Conservation (phyloP, 169 alveolate species). For the Plasmodium ovale region DNA sequence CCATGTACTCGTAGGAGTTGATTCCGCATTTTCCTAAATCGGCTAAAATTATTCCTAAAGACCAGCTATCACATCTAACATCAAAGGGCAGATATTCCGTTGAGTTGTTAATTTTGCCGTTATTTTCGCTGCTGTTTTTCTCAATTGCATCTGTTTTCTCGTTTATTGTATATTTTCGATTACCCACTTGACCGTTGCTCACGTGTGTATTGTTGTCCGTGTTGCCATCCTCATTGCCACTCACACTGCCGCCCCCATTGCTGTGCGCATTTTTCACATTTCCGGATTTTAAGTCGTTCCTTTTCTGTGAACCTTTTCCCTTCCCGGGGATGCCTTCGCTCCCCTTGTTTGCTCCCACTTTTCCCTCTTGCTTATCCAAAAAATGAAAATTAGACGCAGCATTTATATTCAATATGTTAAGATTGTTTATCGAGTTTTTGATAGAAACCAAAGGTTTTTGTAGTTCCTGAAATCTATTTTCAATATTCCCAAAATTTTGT, state of each 20-base stretch:
- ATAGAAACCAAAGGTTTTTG: conserved; percentile 23
- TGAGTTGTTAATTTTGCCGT: neutral
- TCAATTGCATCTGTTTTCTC: neutral
- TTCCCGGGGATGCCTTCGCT: neutral
- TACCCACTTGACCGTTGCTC: neutral
- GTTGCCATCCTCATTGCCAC: neutral
- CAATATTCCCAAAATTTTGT: conserved; percentile 67
- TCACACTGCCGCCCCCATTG: neutral
- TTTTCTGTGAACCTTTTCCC: neutral
- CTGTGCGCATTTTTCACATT: neutral
- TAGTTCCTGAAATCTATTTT: conserved; percentile 44
- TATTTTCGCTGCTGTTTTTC: conserved; percentile 12
- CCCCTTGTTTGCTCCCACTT: neutral
- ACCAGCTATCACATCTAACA: conserved; percentile 75
- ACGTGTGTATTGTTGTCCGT: neutral
- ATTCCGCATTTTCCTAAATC: conserved; percentile 73
- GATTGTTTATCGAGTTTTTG: neutral
- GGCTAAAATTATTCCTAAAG: conserved; percentile 72
- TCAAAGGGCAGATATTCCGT: conserved; percentile 68
- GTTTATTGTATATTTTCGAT: neutral
- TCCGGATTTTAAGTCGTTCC: conserved; percentile 2
- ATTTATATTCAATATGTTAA: conserved; percentile 35
- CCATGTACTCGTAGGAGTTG: conserved; percentile 32
- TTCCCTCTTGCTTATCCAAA: neutral
- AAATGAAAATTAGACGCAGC: conserved; percentile 29